These are phyloP conservation scores for Pseudogymnoascus sp. DNA, from an alignment of 2,329 filamentous ascomycete species.

Conservation along the genomic window DNA sequence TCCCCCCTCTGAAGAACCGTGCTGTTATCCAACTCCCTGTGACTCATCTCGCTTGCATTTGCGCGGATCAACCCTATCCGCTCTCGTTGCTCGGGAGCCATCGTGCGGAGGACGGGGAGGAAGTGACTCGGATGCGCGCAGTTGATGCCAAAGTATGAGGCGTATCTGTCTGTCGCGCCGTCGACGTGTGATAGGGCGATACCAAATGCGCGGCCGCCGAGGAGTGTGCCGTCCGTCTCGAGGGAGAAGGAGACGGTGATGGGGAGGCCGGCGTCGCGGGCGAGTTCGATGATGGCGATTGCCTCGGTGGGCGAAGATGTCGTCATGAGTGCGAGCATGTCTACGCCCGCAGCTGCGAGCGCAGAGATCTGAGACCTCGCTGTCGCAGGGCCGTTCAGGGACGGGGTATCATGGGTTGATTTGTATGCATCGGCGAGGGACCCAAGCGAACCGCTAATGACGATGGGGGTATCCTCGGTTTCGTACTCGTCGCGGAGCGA, in stretches of 20 bases:
- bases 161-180: neutral
- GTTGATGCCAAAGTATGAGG: neutral
- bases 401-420: neutral
- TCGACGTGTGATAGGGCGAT: neutral
- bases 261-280: neutral
- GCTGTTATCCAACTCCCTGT: neutral
- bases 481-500: neutral
- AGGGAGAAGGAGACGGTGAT: conserved; percentile 3
- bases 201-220: neutral
- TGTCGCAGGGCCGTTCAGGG: conserved; percentile 4
- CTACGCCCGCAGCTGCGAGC: neutral
- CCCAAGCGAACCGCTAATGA: neutral
- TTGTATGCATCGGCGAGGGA: neutral
- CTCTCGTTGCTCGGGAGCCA: neutral
- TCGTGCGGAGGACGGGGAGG: neutral
- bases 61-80: neutral
- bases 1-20: neutral
- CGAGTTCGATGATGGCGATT: conserved; percentile 4
- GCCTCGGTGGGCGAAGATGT: neutral
- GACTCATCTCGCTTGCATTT: neutral
- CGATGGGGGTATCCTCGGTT: neutral
- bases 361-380: neutral
- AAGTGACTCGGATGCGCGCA: conserved; percentile 2
- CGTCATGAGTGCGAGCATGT: conserved; percentile 5
- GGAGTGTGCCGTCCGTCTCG: neutral